Evolutionary conservation across 148 eudicot species (phyloP), one percentile per base, ranked within the genome.

Genomic region (Amaranthus hypochondriacus): DNA sequence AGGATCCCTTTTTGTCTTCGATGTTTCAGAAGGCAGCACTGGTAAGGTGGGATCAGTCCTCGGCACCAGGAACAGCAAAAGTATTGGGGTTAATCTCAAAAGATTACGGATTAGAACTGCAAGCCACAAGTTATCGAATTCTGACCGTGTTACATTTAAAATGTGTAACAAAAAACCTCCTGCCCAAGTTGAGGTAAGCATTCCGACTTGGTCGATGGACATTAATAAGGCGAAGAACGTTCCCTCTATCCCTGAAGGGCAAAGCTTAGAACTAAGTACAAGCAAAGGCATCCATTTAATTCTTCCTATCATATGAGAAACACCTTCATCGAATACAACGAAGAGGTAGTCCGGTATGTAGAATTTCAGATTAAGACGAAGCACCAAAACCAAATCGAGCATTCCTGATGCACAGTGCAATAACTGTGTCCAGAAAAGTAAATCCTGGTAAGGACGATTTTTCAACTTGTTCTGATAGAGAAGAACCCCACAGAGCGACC

Each of bases 241-340:
- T 48, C 82, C 82, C 51, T 79, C 82, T 49, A 79, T 75, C 6
- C 82, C 82, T 39, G 82, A 21, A 56, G 82, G 78, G 53, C 78
- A 79, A 49, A 79, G 82, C 78, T 79, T 79, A 39, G 82, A 74
- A 52, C 82, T 79, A 69, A 79, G 82, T 44, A 79, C 82, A 39
- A 79, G 82, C 52, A 79, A 56, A 70, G 82, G 82, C 82, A 74
- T 79, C 78, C 82, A 79, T 57, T 71, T 79, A 18, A 79, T 10
- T 15, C 82, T 70, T 4, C 75, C 75, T 62, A 79, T 74, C 78
- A 79, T 69, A 53, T 79, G 82, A 2, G 78, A 62, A 56, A 70
- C 70, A 48, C 82, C 78, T 74, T 79, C 82, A 58, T 79, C 82
- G 4, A 79, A 69, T 56, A 79, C 78, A 56, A 74, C 39, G 55